Evolutionary conservation across 163 green algal genomes (phyloP).

Genomic region (Trebouxia gelatinosa): DNA sequence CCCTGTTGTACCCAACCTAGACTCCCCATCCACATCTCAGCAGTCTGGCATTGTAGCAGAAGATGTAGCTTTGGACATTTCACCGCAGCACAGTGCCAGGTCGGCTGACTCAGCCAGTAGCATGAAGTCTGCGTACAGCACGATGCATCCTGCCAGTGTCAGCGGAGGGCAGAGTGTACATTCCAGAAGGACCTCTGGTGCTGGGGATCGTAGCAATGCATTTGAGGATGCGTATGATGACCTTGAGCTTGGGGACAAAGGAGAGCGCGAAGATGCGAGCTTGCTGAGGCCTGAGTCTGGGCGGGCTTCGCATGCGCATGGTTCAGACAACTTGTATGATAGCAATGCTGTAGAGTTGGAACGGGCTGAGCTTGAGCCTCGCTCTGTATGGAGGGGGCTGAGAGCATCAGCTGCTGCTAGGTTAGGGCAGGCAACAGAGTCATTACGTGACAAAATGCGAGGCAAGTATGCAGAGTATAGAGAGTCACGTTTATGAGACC

Average conservation of each 20-base stretch:
- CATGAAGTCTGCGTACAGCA: conserved; percentile 25
- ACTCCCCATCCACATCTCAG: background rate
- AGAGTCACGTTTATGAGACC: background rate
- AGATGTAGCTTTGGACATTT: background rate
- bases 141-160: conserved; percentile 8
- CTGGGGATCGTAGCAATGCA: background rate
- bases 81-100: background rate
- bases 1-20: background rate
- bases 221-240: conserved; percentile 23
- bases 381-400: background rate
- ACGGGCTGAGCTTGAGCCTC: too few species aligned
- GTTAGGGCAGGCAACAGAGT: conserved; percentile 20
- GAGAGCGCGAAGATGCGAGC: conserved; percentile 10
- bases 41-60: background rate
- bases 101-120: conserved; percentile 14
- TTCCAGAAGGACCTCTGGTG: conserved; percentile 2
- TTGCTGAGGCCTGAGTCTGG: too few species aligned
- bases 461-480: conserved; percentile 22
- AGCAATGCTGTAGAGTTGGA: too few species aligned
- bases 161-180: background rate
- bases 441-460: background rate
- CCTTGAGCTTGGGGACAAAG: background rate
- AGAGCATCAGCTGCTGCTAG: background rate
- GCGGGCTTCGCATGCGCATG: too few species aligned
- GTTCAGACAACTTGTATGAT: too few species aligned